Evolutionary conservation across 345 rosid genomes (phyloP), one percentile per base, ranked within the genome.

Genomic region (Citrus glauca): DNA sequence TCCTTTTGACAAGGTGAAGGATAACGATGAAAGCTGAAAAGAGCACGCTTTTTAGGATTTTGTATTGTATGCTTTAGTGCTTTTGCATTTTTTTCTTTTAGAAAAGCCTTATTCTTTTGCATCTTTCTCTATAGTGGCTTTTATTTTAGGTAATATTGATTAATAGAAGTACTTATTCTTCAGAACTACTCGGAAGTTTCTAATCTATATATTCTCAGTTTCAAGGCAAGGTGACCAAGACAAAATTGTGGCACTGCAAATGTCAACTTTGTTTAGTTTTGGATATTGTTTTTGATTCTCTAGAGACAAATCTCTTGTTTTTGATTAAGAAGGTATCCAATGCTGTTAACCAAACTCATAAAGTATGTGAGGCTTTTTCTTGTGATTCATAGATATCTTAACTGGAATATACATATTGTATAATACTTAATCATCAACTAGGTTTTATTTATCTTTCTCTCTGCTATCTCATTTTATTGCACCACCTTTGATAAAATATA

Each of bases 91-190:
- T 35, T 45, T 48, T 71, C 77, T 79, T 50, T 60, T 37, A 48
- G 71, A 65, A 76, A 69, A 76, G 76, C 71, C 16, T 74, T 73
- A 53, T 74, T 59, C 81, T 81, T 85, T 87, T 79, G 78, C 68
- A 24, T 80, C 68, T 76, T 71, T 60, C 82, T 75, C 77, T 72
- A 10, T 71, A 74, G 59, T 75, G 61, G 50, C 78, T 68, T 45
- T 76, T 7, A 60, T 68, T 74, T 80, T 65, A 4, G 64, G 38
- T 66, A 20, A 82, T 30, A n/a, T 37, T 73, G 69, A 16, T 69
- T 74, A 63, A 60, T 32, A 33, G 27, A 76, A 33, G 50, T 33
- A 66, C 72, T 32, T 76, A 53, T 66, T 35, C 38, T 5, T 53
- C 19, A 6, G 9, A 2, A 68, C 5, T 55, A 11, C 66, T 72